Evolutionary conservation across 2,329 filamentous ascomycete genomes (phyloP).

Genomic region (Erysiphe pulchra): DNA sequence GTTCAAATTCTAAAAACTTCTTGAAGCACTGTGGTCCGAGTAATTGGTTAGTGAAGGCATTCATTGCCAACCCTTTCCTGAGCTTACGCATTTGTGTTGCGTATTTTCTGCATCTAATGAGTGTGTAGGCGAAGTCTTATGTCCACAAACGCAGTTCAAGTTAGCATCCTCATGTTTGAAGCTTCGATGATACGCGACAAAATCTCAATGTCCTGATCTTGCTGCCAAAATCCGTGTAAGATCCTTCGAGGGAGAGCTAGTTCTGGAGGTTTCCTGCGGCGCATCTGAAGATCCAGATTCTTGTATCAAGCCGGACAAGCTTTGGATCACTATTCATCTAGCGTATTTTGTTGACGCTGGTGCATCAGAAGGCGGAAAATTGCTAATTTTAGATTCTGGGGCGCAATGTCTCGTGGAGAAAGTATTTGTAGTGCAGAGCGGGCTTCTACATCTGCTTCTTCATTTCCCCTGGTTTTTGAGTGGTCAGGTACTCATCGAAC

Average conservation of each 20-base stretch:
- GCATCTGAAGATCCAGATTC: background rate
- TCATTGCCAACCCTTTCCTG: too few species aligned
- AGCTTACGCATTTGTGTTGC: too few species aligned
- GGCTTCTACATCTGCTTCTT: background rate
- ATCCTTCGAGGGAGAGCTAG: background rate
- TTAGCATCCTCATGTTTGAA: background rate
- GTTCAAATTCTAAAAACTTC: too few species aligned
- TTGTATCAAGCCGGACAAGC: background rate
- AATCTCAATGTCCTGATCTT: background rate
- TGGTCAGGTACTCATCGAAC: background rate
- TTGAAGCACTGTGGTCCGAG: too few species aligned
- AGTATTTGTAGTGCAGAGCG: background rate
- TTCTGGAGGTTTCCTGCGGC: background rate
- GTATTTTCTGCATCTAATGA: too few species aligned
- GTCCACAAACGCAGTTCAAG: background rate
- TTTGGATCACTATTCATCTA: background rate
- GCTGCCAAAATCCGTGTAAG: background rate
- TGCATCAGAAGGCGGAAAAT: background rate
- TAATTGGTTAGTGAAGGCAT: too few species aligned
- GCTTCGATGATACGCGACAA: background rate
- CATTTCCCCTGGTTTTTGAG: background rate
- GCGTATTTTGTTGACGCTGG: background rate
- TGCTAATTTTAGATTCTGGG: background rate
- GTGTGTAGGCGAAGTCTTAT: background rate
- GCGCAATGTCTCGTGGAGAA: background rate